These are phyloP conservation scores for Gypsophila paniculata DNA, from an alignment of 179 eudicot species.

Conservation along the genomic window DNA sequence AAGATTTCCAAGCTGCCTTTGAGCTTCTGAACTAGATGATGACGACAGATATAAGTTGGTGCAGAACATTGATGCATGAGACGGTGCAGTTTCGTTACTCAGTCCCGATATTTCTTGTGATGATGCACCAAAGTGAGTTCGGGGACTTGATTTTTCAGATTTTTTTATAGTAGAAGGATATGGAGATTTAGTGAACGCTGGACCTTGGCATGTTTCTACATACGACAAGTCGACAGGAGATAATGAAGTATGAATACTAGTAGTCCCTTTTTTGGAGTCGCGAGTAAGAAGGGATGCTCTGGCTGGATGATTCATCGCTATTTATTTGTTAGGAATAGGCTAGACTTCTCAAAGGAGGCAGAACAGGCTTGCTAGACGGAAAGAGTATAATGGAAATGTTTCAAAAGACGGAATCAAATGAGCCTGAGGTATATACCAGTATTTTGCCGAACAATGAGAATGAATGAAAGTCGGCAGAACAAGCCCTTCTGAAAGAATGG, in stretches of 20 bases:
- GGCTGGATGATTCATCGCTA: constrained; percentile 26
- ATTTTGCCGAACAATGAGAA: background rate
- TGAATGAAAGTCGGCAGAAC: background rate
- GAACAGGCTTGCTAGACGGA: background rate
- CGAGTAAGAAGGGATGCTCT: constrained; percentile 12
- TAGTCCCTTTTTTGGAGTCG: constrained; percentile 27
- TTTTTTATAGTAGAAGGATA: constrained; percentile 22
- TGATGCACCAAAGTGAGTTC: constrained; percentile 10
- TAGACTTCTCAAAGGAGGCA: background rate
- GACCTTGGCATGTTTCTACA: constrained; percentile 26
- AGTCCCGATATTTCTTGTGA: constrained; percentile 20
- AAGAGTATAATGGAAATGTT: background rate
- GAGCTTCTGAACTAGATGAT: constrained; percentile 37
- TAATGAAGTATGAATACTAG: constrained; percentile 11
- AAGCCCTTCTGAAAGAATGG: background rate
- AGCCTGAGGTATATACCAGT: background rate
- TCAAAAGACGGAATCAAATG: background rate
- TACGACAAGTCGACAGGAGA: constrained; percentile 15
- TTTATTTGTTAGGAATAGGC: background rate
- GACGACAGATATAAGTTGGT: constrained; percentile 43
- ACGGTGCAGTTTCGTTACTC: constrained; percentile 25
- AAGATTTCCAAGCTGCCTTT: constrained; percentile 31
- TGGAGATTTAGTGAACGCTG: constrained; percentile 25
- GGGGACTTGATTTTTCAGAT: constrained; percentile 18
- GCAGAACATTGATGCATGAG: constrained; percentile 41